Evolutionary conservation across 495 filamentous ascomycete genomes (phyloP), one percentile per base, ranked within the genome.

Genomic region (Thermochaetoides thermophila): DNA sequence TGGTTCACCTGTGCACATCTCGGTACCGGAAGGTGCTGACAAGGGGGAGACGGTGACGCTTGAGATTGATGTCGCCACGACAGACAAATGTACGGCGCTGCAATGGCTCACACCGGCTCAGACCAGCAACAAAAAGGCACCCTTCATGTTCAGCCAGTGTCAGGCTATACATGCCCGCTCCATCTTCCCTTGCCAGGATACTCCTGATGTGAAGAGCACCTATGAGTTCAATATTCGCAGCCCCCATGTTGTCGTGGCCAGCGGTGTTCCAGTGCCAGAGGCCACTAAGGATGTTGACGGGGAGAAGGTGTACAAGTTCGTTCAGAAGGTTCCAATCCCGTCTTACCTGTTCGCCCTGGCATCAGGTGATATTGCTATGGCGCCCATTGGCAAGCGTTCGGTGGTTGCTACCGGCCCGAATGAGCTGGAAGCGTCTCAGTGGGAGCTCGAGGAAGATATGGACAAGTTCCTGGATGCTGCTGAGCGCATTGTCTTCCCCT

Each of bases 61-160:
- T 16, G 56, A 72, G 68, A 63, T 71, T 36, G 50, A 52, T 14
- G 36, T 69, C 25, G 59, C 66, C 31, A 96, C 87, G 7, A 95
- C 86, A 2, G 68, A 80, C 11, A 69, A 81, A 39, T 93, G 87
- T 53, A 92, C 85, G 5, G 87, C 86, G 0, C 64, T 95, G 30
- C 86, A 93, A 57, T 96, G 87, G 87, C 61, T 96, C 55, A 83
- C 76, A 0, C 79, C 83, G 6, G 75, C 77, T 15, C 87, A 97
- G 61, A 94, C 87, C 3, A 80, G 77, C 28, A 93, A 89, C 64
- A 83, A 81, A 55, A 85, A 86, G 46, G 76, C 84, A 44, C 87
- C 87, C 6, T 95, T 94, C 52, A 89, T 95, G 76, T 95, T 94
- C 65, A 87, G 82, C 23, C 87, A 96, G 71, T 93, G 85, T 56